These are phyloP conservation scores for Aspergillus sp. DNA, from an alignment of 2,329 filamentous ascomycete species.

Conservation along the genomic window DNA sequence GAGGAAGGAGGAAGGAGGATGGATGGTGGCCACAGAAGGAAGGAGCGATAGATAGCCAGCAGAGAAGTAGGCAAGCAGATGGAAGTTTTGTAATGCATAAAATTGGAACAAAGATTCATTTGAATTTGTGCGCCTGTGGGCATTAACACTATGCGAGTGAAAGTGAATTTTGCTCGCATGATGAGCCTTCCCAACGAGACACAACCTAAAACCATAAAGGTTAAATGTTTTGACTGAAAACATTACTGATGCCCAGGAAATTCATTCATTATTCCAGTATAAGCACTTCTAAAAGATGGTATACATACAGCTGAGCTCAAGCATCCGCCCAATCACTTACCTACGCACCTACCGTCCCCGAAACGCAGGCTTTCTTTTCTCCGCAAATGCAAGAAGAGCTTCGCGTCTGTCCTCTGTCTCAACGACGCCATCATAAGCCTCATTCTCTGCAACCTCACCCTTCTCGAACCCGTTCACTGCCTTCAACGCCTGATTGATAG, in stretches of 20 bases:
- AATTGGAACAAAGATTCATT: neutral
- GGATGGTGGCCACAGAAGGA: neutral
- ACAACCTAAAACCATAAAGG: neutral
- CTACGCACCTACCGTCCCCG: constrained; percentile 51
- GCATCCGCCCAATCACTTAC: neutral
- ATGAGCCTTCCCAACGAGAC: too few relatives aligned
- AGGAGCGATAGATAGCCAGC: neutral
- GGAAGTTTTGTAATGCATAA: neutral
- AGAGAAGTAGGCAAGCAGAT: neutral
- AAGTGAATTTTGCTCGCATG: neutral
- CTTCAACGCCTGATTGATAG: constrained; percentile 73
- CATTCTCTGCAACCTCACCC: constrained; percentile 76
- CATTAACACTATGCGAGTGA: neutral
- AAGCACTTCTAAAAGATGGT: neutral
- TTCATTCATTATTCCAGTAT: neutral
- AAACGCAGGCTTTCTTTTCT: constrained; percentile 71
- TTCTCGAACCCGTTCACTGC: constrained; percentile 68
- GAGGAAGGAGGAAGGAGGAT: neutral
- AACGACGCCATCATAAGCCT: constrained; percentile 81
- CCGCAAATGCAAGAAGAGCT: constrained; percentile 79
- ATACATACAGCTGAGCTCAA: neutral
- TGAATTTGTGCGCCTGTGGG: neutral
- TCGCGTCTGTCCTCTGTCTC: constrained; percentile 83
- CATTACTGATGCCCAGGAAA: neutral
- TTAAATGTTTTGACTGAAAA: neutral